Evolutionary conservation across 352 stramenopile genomes (phyloP), one percentile per base, ranked within the genome.

Genomic region (Thraustochytrium sp.): DNA sequence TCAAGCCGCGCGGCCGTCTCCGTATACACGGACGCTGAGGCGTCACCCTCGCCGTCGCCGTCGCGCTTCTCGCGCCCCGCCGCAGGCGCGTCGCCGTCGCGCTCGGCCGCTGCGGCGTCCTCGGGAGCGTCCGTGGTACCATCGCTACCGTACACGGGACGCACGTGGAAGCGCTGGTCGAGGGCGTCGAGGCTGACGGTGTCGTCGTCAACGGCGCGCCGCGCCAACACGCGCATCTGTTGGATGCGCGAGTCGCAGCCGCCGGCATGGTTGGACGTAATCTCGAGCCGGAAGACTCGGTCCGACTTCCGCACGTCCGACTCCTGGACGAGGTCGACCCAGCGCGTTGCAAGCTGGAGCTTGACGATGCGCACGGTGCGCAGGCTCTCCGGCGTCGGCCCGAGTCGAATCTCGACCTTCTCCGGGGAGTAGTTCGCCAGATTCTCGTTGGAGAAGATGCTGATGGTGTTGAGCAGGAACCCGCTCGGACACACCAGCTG

Each of bases 391-490:
- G 68, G 31, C 21, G 68, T 55, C 11, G 68, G 68, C 8, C 68
- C 68, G 21, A 80, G 37, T 5, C 68, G 68, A 13, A 80, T 44
- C 51, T 80, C 68, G n/a, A 80, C 31, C 53, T 80, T 80, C 31
- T 80, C 68, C 23, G 68, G 68, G 4, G 68, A 80, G n/a, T 80
- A 80, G 38, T 80, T 80, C 46, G 76, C 68, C 26, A 80, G 63
- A 16, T 16, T 26, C 9, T 80, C 68, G 51, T 80, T 80, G 18
- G 68, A 75, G 51, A 46, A 80, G 48, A 80, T 80, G 34, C 53
- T 64, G 26, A 80, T 64, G 26, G 31, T 80, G 37, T 61, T 8
- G 16, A 80, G 26, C 23, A 44, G 26, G 18, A 65, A 55, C 13
- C 48, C 48, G 34, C 34, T 46, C 48, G 68, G 68, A 3, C 48